A percentile compares a stretch with the other conserved stretches of the same genome.
These are phyloP conservation scores for Arctostaphylos glauca DNA, from an alignment of 148 eudicot species.

Conservation along the genomic window DNA sequence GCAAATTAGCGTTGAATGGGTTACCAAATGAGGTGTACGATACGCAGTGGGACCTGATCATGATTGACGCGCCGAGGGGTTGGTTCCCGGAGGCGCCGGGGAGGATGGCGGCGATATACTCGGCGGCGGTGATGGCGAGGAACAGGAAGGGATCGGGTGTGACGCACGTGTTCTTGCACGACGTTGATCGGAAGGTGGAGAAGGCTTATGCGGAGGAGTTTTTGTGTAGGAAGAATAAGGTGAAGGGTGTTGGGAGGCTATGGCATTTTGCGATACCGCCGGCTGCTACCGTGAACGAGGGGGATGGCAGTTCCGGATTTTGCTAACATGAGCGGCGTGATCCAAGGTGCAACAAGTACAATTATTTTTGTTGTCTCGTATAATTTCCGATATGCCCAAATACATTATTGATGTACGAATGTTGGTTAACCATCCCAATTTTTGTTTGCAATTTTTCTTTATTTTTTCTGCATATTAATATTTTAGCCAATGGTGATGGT, in stretches of 20 bases:
- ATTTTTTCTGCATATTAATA: too few species aligned
- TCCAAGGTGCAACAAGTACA: background rate
- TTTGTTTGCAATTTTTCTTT: too few species aligned
- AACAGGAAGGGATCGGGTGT: constrained; percentile 35
- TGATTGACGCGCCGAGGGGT: constrained; percentile 58
- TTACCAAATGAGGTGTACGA: constrained; percentile 43
- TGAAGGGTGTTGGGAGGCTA: constrained; percentile 34
- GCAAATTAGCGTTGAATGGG: constrained; percentile 32
- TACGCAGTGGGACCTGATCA: constrained; percentile 53
- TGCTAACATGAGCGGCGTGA: background rate
- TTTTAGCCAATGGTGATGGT: too few species aligned
- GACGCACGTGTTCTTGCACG: constrained; percentile 46
- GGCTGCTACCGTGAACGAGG: background rate
- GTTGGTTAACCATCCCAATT: too few species aligned
- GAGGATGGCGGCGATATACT: constrained; percentile 50
- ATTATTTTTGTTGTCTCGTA: too few species aligned
- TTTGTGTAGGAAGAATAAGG: constrained; percentile 34
- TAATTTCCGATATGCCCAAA: too few species aligned
- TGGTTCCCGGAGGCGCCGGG: constrained; percentile 48
- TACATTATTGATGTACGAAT: too few species aligned
- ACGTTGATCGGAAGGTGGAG: constrained; percentile 49
- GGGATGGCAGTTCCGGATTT: background rate
- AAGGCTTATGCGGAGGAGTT: constrained; percentile 29
- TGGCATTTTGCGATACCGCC: constrained; percentile 48
- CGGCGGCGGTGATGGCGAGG: constrained; percentile 49